Percentiles rank a stretch among this genome's conserved stretches.
Evolutionary conservation across 176 grass and related monocot species (phyloP).

Genomic region (Cymbopogon citratus): DNA sequence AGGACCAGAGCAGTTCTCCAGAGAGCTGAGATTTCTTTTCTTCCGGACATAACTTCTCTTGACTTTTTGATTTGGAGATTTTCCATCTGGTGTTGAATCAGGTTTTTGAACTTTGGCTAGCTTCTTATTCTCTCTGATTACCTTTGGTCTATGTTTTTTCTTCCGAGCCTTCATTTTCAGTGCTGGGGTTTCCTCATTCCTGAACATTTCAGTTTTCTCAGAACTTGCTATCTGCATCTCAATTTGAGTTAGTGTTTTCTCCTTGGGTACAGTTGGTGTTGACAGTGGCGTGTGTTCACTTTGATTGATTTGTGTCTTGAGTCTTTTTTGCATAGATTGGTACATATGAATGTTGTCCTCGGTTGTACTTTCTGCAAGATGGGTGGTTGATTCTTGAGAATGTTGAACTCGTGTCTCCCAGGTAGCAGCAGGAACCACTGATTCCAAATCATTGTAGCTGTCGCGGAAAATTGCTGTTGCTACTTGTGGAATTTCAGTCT

Average conservation of each 20-base stretch:
- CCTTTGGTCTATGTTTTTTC: conserved; percentile 64
- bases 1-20: conserved; percentile 9
- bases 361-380: background rate
- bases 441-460: background rate
- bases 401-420: conserved; percentile 1
- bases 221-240: conserved; percentile 23
- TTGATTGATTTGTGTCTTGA: conserved; percentile 20
- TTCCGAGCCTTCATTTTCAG: conserved; percentile 27
- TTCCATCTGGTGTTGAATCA: conserved; percentile 34
- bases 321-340: conserved; percentile 4
- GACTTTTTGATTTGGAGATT: conserved; percentile 21
- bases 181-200: conserved; percentile 13
- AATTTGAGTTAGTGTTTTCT: conserved; percentile 29
- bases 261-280: conserved; percentile 21
- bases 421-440: conserved; percentile 4
- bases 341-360: conserved; percentile 21
- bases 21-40: conserved; percentile 35
- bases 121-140: conserved; percentile 43
- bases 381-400: background rate
- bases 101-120: conserved; percentile 24
- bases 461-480: background rate
- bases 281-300: conserved; percentile 23
- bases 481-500: background rate
- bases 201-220: background rate
- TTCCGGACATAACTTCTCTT: conserved; percentile 50